These are phyloP conservation scores for Eucalyptus erythrocorys DNA, from an alignment of 345 rosid species.

Conservation along the genomic window DNA sequence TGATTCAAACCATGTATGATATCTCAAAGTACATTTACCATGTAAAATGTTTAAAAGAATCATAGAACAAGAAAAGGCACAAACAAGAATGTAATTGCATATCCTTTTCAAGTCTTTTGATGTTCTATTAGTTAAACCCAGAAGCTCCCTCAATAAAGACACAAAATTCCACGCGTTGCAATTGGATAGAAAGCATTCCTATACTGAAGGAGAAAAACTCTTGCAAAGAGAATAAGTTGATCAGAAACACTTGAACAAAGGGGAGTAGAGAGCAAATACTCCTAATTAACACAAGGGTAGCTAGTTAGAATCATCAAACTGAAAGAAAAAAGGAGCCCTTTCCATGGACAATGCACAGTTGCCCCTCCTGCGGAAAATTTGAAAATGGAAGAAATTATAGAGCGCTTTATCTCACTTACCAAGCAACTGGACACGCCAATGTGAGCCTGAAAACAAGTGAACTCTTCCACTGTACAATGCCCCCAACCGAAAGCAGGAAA, in stretches of 20 bases:
- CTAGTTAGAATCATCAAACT: neutral
- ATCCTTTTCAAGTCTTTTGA: neutral
- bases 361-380: neutral
- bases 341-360: neutral
- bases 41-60: neutral
- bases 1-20: neutral
- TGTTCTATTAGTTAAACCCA: neutral
- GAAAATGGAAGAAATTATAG: neutral
- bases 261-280: neutral
- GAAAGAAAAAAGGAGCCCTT: neutral
- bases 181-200: neutral
- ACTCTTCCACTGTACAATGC: neutral
- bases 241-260: neutral
- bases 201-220: neutral
- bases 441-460: neutral
- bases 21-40: neutral
- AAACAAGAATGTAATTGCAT: neutral
- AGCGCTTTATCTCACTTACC: neutral
- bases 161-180: neutral
- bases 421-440: neutral
- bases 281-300: neutral
- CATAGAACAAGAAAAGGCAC: neutral
- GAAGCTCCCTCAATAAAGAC: neutral
- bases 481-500: neutral
- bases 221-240: neutral